Conservation (phyloP, 2,329 filamentous ascomycete genomes). For the Niveomyces coronatus region DNA sequence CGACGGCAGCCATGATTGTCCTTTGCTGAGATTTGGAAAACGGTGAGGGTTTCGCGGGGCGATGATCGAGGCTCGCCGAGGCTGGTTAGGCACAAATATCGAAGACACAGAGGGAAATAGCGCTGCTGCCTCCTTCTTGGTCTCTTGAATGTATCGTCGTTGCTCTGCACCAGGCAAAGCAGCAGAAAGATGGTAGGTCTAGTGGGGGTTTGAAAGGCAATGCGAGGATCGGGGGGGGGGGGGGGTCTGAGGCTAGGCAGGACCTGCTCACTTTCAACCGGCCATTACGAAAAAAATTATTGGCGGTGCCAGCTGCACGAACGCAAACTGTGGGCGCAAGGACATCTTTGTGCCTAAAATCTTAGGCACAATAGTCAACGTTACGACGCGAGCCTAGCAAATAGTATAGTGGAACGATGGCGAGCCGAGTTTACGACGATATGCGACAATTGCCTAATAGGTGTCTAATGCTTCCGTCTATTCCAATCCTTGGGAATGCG, state of each 20-base stretch:
- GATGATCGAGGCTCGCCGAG: conserved; percentile 14
- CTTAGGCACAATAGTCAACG: neutral
- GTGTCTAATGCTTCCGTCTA: no score
- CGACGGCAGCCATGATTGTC: conserved; percentile 24
- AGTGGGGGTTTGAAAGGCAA: conserved; percentile 13
- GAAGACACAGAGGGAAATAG: conserved; percentile 14
- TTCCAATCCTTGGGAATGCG: no score
- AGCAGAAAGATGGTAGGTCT: conserved; percentile 10
- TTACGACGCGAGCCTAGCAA: neutral
- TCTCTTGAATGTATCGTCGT: conserved; percentile 11
- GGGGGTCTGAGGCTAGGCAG: conserved; percentile 4
- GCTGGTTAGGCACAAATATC: conserved; percentile 11
- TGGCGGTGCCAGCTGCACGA: conserved; percentile 2
- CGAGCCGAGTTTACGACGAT: no score
- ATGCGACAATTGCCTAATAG: no score
- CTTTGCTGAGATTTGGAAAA: conserved; percentile 1
- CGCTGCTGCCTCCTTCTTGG: conserved; percentile 21
- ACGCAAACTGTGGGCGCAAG: conserved; percentile 12
- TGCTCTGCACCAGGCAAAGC: conserved; percentile 32
- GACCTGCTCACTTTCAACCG: conserved; percentile 1
- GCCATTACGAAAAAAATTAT: conserved; percentile 1
- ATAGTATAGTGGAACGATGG: no score
- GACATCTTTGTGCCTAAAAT: conserved; percentile 1
- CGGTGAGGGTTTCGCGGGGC: neutral
- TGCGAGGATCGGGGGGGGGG: conserved; percentile 11